These are phyloP conservation scores for Suillus lakei DNA, from an alignment of 768 basidiomycete genomes.

Conservation along the genomic window DNA sequence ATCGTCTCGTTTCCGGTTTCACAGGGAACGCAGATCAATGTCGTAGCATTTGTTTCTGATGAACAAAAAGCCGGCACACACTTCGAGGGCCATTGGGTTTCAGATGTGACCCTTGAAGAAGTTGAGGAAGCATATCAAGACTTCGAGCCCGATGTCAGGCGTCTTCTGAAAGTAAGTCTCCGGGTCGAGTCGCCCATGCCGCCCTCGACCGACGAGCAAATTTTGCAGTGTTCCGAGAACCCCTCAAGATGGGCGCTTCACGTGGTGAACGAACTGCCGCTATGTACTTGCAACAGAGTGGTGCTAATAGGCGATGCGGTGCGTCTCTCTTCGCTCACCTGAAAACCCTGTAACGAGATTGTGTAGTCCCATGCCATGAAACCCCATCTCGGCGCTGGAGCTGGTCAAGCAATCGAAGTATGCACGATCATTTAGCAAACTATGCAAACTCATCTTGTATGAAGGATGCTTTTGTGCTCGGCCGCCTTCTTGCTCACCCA, in stretches of 20 bases:
- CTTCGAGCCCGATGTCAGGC: slow-evolving; percentile 41
- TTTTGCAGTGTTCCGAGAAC: slow-evolving; percentile 34
- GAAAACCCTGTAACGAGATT: neutral
- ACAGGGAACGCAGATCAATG: slow-evolving; percentile 37
- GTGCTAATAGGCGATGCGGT: slow-evolving; percentile 55
- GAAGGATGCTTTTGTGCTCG: slow-evolving; percentile 29
- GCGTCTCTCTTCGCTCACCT: slow-evolving; percentile 7
- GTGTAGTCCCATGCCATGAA: slow-evolving; percentile 47
- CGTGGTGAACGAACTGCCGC: slow-evolving; percentile 41
- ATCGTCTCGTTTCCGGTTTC: slow-evolving; percentile 43
- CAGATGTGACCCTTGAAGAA: slow-evolving; percentile 33
- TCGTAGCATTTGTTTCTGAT: slow-evolving; percentile 36
- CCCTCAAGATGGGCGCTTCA: slow-evolving; percentile 48
- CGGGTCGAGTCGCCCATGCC: neutral
- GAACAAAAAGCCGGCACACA: slow-evolving; percentile 29
- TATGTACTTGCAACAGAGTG: slow-evolving; percentile 41
- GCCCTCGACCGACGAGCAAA: slow-evolving; percentile 10
- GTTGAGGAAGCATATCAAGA: slow-evolving; percentile 29
- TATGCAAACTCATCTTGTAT: neutral
- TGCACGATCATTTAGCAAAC: neutral
- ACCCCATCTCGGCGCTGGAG: slow-evolving; percentile 62
- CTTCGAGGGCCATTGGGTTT: slow-evolving; percentile 32
- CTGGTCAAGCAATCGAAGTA: slow-evolving; percentile 63
- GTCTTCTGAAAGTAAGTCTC: slow-evolving; percentile 27
- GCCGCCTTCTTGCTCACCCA: slow-evolving; percentile 17